phyloP scores from a whole-genome alignment of 306 rosid genomes.

The Pachyrhizus erosus region DNA sequence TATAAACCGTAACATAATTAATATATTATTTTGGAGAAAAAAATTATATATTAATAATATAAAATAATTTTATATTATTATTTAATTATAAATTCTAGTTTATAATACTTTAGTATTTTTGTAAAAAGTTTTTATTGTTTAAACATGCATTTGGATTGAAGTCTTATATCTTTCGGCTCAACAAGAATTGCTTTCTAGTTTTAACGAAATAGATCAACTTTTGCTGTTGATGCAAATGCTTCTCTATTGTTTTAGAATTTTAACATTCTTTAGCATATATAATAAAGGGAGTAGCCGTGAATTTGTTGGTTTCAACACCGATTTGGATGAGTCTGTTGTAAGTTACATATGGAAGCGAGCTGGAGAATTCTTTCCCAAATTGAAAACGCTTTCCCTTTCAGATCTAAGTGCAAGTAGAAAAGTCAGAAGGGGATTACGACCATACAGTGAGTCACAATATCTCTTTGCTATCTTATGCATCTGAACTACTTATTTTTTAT shows the following conservation, averaged over 20 bases:
- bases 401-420: constrained; percentile 58
- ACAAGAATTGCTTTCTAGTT: background rate
- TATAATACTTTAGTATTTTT: too few relatives aligned
- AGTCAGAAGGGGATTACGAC: constrained; percentile 88
- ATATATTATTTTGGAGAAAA: too few relatives aligned
- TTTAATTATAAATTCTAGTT: too few relatives aligned
- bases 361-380: constrained; percentile 75
- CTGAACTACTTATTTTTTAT: constrained; percentile 1
- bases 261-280: constrained; percentile 15
- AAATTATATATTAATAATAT: too few relatives aligned
- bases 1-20: too few relatives aligned
- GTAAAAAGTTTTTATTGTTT: too few relatives aligned
- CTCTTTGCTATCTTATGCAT: constrained; percentile 25
- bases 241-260: background rate
- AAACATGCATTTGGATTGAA: background rate
- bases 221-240: constrained; percentile 27
- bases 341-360: constrained; percentile 76
- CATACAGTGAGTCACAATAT: constrained; percentile 75
- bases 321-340: constrained; percentile 69
- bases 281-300: constrained; percentile 86
- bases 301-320: constrained; percentile 79
- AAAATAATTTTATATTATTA: too few relatives aligned
- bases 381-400: constrained; percentile 63
- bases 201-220: background rate
- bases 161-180: background rate